Conservation (phyloP, 2,329 filamentous ascomycete species). For the Epichloe gansuensis region DNA sequence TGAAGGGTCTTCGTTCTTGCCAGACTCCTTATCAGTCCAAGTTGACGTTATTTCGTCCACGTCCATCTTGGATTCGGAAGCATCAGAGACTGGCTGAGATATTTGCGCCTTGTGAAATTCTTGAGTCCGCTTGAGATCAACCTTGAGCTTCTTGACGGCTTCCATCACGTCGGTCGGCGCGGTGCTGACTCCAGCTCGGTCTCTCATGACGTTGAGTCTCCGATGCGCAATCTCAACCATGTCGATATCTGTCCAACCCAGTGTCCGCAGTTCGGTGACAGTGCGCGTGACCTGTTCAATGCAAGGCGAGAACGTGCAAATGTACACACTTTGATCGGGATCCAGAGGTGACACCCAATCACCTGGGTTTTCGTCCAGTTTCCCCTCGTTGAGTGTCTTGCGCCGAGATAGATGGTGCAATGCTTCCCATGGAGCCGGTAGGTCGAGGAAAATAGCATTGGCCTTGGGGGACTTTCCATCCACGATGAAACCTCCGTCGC, state of each 20-base stretch:
- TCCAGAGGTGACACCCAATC: constrained; percentile 52
- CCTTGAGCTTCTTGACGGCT: constrained; percentile 57
- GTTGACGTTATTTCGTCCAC: constrained; percentile 17
- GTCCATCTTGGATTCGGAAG: constrained; percentile 28
- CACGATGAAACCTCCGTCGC: constrained; percentile 58
- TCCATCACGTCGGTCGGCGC: constrained; percentile 65
- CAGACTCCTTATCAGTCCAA: constrained; percentile 5
- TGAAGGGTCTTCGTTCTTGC: constrained; percentile 29
- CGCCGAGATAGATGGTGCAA: constrained; percentile 59
- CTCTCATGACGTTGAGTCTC: constrained; percentile 68
- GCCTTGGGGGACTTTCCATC: constrained; percentile 47
- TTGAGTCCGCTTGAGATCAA: constrained; percentile 57
- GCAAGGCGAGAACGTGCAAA: constrained; percentile 94
- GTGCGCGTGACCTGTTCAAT: constrained; percentile 92
- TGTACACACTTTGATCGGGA: constrained; percentile 55
- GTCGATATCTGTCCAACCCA: constrained; percentile 83
- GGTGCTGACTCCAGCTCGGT: constrained; percentile 64
- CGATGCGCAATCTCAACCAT: constrained; percentile 83
- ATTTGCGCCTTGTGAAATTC: constrained; percentile 42
- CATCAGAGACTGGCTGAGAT: constrained; percentile 15
- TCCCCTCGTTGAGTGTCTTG: constrained; percentile 14
- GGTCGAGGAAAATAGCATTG: constrained; percentile 63
- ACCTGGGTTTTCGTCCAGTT: constrained; percentile 11
- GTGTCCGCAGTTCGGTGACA: constrained; percentile 61
- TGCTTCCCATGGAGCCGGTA: constrained; percentile 71